Conservation (phyloP, 2,329 filamentous ascomycete genomes). For the Domatiomyces catenatus region DNA sequence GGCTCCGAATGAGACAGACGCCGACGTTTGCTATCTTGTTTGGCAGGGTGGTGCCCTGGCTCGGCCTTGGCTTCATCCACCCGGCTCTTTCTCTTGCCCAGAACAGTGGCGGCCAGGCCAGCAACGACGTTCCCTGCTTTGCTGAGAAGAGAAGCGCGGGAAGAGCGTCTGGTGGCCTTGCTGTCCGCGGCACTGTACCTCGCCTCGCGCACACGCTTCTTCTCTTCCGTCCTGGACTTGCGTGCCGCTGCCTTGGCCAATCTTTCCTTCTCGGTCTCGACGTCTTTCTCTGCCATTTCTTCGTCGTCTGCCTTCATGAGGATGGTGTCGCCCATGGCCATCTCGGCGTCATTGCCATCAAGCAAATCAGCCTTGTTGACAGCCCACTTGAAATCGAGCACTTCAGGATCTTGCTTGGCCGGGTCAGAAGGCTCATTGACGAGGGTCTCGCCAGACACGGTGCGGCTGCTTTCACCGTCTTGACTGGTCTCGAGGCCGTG, state of each 20-base stretch:
- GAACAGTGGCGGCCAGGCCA: conserved; percentile 31
- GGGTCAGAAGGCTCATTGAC: conserved; percentile 27
- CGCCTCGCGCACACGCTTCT: conserved; percentile 14
- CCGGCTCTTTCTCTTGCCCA: conserved; percentile 43
- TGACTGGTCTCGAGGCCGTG: conserved; percentile 16
- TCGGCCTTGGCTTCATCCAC: conserved; percentile 40
- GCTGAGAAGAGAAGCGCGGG: conserved; percentile 29
- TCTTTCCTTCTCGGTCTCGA: conserved; percentile 20
- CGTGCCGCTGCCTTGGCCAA: conserved; percentile 20
- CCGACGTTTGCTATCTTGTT: conserved; percentile 26
- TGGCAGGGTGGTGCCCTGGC: conserved; percentile 5
- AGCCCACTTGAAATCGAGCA: conserved; percentile 24
- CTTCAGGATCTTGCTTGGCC: conserved; percentile 27
- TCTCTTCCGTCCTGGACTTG: conserved; percentile 14
- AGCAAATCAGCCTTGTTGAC: conserved; percentile 10
- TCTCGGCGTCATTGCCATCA: background rate
- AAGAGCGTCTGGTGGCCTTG: conserved; percentile 26
- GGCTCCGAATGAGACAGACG: conserved; percentile 22
- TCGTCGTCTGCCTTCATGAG: conserved; percentile 4
- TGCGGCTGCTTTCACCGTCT: conserved; percentile 16
- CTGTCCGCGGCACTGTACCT: conserved; percentile 17
- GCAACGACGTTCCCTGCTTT: conserved; percentile 30
- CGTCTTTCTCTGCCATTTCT: conserved; percentile 12
- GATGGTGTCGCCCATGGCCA: background rate
- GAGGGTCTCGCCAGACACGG: conserved; percentile 23